phyloP scores from a whole-genome alignment of 2,329 filamentous ascomycete species.

The Madurella mycetomatis region DNA sequence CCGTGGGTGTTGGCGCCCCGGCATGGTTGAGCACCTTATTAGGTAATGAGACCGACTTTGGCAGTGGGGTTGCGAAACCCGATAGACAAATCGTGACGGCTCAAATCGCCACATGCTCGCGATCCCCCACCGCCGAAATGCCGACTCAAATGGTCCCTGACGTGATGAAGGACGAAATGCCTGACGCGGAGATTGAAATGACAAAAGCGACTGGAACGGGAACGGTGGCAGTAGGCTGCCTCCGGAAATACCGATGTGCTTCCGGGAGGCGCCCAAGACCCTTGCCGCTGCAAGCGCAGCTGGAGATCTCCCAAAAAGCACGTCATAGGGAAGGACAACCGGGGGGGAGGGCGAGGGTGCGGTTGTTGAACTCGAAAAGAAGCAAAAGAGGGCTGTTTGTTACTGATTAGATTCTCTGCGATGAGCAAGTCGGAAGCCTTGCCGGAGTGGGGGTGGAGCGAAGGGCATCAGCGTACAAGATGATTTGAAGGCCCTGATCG shows the following conservation, averaged over 20 bases:
- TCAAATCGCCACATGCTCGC: conserved; percentile 7
- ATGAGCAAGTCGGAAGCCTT: too few species aligned
- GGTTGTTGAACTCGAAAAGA: too few species aligned
- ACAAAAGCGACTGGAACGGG: too few species aligned
- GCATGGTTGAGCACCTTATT: conserved; percentile 4
- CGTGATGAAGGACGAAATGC: not conserved
- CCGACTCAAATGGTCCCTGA: too few species aligned
- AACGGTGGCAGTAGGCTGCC: not conserved
- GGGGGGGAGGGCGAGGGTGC: too few species aligned
- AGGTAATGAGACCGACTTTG: conserved; percentile 13
- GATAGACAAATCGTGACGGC: conserved; percentile 5
- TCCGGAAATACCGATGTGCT: not conserved
- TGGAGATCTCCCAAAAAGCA: not conserved
- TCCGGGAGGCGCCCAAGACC: not conserved
- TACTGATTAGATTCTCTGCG: too few species aligned
- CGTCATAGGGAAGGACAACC: not conserved
- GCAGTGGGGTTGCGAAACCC: conserved; percentile 8
- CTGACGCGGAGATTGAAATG: too few species aligned
- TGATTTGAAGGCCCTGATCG: too few species aligned
- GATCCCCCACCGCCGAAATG: too few species aligned
- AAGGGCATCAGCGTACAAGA: too few species aligned
- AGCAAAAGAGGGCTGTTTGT: too few species aligned
- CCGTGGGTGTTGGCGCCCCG: conserved; percentile 2
- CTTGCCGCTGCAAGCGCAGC: conserved; percentile 6
- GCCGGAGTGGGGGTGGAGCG: too few species aligned